A percentile compares a stretch with the other conserved stretches of the same genome.
These are phyloP conservation scores for Quercus glauca DNA, from an alignment of 306 rosid species.

Conservation along the genomic window DNA sequence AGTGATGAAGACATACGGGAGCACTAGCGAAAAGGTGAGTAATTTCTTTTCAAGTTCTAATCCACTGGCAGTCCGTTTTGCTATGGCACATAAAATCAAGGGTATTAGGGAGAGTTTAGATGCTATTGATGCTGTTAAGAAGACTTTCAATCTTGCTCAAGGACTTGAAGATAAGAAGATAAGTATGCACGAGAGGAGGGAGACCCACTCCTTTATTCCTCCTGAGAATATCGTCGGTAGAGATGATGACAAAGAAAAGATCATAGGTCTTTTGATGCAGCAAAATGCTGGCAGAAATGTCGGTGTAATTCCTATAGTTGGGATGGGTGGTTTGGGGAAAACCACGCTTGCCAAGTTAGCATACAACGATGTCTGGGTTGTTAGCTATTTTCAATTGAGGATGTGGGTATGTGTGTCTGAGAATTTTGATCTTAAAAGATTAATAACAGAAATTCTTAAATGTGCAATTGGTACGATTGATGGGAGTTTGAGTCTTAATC, in stretches of 20 bases:
- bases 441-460: conserved; percentile 13
- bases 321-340: conserved; percentile 29
- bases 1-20: no score
- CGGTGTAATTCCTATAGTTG: conserved; percentile 23
- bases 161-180: not conserved
- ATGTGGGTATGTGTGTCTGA: conserved; percentile 29
- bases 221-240: conserved; percentile 39
- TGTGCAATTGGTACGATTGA: not conserved
- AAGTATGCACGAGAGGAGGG: not conserved
- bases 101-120: not conserved
- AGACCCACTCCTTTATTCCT: conserved; percentile 20
- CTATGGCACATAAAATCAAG: not conserved
- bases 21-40: no score
- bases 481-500: not conserved
- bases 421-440: conserved; percentile 3
- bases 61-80: no score
- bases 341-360: conserved; percentile 29
- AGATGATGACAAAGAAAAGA: conserved; percentile 12
- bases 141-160: not conserved
- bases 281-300: not conserved
- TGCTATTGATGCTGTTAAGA: not conserved
- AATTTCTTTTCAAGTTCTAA: no score
- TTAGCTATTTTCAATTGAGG: not conserved
- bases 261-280: conserved; percentile 11
- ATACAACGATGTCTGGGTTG: conserved; percentile 13